Evolutionary conservation across 179 eudicot species (phyloP).

Genomic region (Nepenthes alata): DNA sequence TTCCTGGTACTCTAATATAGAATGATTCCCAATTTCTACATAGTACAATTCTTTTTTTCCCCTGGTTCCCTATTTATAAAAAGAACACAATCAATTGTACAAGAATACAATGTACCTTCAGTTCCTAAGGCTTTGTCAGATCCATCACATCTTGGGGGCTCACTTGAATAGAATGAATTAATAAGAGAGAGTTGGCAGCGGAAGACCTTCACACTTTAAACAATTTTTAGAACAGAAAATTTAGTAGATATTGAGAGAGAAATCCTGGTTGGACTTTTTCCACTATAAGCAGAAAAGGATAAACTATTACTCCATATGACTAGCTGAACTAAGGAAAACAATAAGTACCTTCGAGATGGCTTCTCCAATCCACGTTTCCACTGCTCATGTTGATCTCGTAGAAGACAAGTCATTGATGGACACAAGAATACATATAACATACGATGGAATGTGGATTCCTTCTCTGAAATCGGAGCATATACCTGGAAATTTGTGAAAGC

Average conservation of each 20-base stretch:
- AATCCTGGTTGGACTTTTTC: too few species aligned
- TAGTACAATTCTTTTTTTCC: neutral
- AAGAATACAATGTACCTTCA: slow-evolving; percentile 35
- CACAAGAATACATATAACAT: slow-evolving; percentile 79
- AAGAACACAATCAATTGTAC: neutral
- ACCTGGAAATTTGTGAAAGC: slow-evolving; percentile 28
- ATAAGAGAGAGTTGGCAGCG: slow-evolving; percentile 55
- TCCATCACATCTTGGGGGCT: slow-evolving; percentile 50
- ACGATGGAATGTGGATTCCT: slow-evolving; percentile 64
- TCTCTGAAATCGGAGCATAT: slow-evolving; percentile 61
- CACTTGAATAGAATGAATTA: slow-evolving; percentile 55
- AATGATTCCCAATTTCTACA: too few species aligned
- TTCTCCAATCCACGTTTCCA: slow-evolving; percentile 58
- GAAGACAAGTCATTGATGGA: slow-evolving; percentile 65
- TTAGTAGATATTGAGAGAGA: neutral
- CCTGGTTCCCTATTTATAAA: neutral
- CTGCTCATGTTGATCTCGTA: slow-evolving; percentile 83
- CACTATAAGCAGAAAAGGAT: neutral
- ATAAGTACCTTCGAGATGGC: slow-evolving; percentile 54
- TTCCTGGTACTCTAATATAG: too few species aligned
- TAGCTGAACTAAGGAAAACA: neutral
- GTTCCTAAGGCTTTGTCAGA: slow-evolving; percentile 35
- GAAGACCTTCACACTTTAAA: slow-evolving; percentile 60
- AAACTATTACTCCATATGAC: neutral
- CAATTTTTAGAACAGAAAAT: slow-evolving; percentile 3